phyloP scores from a whole-genome alignment of 139 green algal species.

The Prasinococcaceae sp. region DNA sequence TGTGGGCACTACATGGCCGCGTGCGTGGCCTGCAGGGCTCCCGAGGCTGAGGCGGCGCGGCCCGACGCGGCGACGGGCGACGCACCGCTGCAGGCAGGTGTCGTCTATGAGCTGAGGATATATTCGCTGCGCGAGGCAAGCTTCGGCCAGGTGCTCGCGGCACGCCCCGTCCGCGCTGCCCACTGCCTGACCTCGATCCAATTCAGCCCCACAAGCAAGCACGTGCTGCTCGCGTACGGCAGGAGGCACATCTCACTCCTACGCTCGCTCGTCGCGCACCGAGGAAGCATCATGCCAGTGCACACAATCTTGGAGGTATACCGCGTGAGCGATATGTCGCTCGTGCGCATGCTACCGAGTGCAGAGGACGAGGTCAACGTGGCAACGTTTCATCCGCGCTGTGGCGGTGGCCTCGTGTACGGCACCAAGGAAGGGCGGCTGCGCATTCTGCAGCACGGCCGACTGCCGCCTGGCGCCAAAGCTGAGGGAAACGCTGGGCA shows the following conservation, averaged over 20 bases:
- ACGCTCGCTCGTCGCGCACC: conserved; percentile 49
- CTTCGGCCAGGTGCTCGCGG: conserved; percentile 36
- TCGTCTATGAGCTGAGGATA: conserved; percentile 61
- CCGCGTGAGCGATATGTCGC: conserved; percentile 41
- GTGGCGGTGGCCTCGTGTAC: conserved; percentile 72
- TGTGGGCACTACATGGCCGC: conserved; percentile 57
- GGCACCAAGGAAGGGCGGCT: conserved; percentile 82
- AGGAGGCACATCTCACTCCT: conserved; percentile 66
- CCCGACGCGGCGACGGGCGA: background rate
- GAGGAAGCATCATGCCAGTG: conserved; percentile 40
- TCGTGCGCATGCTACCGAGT: conserved; percentile 60
- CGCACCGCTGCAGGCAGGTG: conserved; percentile 1
- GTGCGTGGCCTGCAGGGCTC: conserved; percentile 43
- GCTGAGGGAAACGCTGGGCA: no score
- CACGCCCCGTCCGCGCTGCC: conserved; percentile 52
- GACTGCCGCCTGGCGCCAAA: background rate
- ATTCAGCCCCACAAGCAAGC: conserved; percentile 60
- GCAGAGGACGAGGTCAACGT: conserved; percentile 84
- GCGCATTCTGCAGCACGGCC: conserved; percentile 23
- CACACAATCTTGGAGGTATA: conserved; percentile 68
- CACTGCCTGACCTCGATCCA: conserved; percentile 92
- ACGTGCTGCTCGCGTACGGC: conserved; percentile 82
- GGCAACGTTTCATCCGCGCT: conserved; percentile 56
- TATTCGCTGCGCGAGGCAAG: conserved; percentile 38
- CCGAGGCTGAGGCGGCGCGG: background rate